phyloP scores from a whole-genome alignment of 257 asterid genomes.

The Eustoma russellianum region DNA sequence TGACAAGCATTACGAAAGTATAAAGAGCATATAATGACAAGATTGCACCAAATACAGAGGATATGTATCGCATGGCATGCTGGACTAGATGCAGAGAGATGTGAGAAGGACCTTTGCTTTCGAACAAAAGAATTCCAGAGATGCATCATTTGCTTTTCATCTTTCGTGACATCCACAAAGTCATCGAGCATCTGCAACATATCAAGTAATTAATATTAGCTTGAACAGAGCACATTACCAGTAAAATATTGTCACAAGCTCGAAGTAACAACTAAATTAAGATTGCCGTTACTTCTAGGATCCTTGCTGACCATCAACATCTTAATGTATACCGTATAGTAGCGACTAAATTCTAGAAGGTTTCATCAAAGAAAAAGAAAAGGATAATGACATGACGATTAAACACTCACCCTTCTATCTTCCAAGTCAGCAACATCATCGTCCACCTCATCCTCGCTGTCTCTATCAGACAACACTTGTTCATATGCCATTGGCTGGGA shows the following conservation, averaged over 20 bases:
- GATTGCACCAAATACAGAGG: background rate
- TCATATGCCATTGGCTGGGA: conserved; percentile 91
- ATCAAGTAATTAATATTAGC: background rate
- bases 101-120: conserved; percentile 64
- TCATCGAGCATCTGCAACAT: conserved; percentile 93
- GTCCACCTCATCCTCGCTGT: conserved; percentile 98
- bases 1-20: too few relatives aligned
- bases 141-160: conserved; percentile 96
- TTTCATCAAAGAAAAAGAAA: too few relatives aligned
- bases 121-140: conserved; percentile 97
- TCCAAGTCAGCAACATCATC: conserved; percentile 98
- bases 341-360: too few relatives aligned
- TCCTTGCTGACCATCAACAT: too few relatives aligned
- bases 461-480: conserved; percentile 88
- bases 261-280: too few relatives aligned
- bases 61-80: too few relatives aligned
- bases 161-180: conserved; percentile 90
- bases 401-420: conserved; percentile 76
- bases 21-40: too few relatives aligned
- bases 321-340: too few relatives aligned
- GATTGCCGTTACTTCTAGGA: too few relatives aligned
- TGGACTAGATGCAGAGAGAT: too few relatives aligned
- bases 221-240: too few relatives aligned
- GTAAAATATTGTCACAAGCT: too few relatives aligned
- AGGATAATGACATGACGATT: background rate